These are phyloP conservation scores for Combretum micranthum DNA, from an alignment of 345 rosid genomes.

Conservation along the genomic window DNA sequence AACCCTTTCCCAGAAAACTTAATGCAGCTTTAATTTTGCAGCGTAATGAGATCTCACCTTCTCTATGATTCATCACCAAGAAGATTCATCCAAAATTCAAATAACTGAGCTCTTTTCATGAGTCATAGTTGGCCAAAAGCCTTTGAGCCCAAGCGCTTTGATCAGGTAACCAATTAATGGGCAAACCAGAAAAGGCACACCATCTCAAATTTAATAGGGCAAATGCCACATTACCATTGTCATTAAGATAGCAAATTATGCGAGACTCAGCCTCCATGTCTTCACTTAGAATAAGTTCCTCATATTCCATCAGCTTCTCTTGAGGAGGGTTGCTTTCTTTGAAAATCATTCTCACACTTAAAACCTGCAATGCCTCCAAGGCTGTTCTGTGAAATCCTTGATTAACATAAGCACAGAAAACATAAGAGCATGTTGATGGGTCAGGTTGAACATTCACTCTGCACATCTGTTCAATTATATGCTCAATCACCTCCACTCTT, in stretches of 20 bases:
- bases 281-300: slow-evolving; percentile 50
- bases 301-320: slow-evolving; percentile 39
- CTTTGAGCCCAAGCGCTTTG: slow-evolving; percentile 52
- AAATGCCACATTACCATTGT: slow-evolving; percentile 33
- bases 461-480: slow-evolving; percentile 51
- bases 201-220: slow-evolving; percentile 67
- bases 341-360: slow-evolving; percentile 60
- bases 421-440: slow-evolving; percentile 54
- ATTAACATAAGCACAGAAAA: slow-evolving; percentile 40
- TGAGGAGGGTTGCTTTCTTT: slow-evolving; percentile 25
- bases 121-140: slow-evolving; percentile 33
- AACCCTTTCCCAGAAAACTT: no score
- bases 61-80: no score
- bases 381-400: slow-evolving; percentile 38
- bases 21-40: no score
- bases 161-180: slow-evolving; percentile 55
- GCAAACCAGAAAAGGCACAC: slow-evolving; percentile 53
- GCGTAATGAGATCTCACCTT: no score
- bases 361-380: slow-evolving; percentile 67
- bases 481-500: slow-evolving; percentile 60
- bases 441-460: slow-evolving; percentile 56
- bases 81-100: no score
- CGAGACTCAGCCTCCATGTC: slow-evolving; percentile 47
- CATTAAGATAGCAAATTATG: slow-evolving; percentile 35
- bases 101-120: neutral